phyloP scores from a whole-genome alignment of 2,329 filamentous ascomycete genomes.

The Paecilomyces niveus region DNA sequence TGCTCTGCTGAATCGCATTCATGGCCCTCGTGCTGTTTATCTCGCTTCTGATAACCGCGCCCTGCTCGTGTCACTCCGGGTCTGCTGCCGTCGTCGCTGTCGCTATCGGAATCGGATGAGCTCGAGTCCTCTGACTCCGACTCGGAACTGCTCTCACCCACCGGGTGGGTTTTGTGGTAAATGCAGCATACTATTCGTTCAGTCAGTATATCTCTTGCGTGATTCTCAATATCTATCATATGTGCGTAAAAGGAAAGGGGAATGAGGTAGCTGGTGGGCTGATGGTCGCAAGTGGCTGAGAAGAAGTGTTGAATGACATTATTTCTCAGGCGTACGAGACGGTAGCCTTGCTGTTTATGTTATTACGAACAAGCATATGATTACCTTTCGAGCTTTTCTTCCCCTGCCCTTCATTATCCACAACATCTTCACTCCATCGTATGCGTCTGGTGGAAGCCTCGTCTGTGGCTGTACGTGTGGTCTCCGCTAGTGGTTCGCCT shows the following conservation, averaged over 20 bases:
- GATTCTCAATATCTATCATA: neutral
- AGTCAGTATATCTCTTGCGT: neutral
- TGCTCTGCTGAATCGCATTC: conserved; percentile 14
- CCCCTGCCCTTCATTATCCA: conserved; percentile 92
- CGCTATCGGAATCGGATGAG: conserved; percentile 44
- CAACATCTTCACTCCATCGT: conserved; percentile 84
- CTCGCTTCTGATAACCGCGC: conserved; percentile 7
- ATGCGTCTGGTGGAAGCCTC: conserved; percentile 54
- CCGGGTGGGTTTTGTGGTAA: conserved; percentile 77
- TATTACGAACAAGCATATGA: conserved; percentile 4
- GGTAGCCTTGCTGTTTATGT: neutral
- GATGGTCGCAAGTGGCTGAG: no score
- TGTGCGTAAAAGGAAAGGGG: no score
- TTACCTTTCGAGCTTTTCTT: conserved; percentile 91
- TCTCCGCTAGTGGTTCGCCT: conserved; percentile 14
- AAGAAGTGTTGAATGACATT: no score
- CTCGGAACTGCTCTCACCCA: conserved; percentile 70
- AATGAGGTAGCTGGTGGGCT: no score
- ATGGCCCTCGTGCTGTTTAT: conserved; percentile 7
- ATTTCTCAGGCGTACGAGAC: neutral
- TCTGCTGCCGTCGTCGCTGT: conserved; percentile 25
- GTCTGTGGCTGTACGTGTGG: conserved; percentile 6
- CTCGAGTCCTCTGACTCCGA: conserved; percentile 46
- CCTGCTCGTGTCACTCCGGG: conserved; percentile 10
- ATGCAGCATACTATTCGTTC: conserved; percentile 81